phyloP scores from a whole-genome alignment of 2,329 filamentous ascomycete species.

The Tympanopsis confertula region DNA sequence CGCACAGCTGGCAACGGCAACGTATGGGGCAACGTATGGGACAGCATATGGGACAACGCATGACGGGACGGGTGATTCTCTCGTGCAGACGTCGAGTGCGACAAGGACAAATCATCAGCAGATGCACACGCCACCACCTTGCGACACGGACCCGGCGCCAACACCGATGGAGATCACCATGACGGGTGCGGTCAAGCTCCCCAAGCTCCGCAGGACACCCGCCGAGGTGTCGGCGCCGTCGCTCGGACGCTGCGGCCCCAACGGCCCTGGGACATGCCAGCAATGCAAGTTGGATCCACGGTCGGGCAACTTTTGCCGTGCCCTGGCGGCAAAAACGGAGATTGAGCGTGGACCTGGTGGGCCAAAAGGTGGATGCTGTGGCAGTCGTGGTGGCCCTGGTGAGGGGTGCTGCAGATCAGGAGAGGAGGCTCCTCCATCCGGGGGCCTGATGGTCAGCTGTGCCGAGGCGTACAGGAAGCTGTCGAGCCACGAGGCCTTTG shows the following conservation, averaged over 20 bases:
- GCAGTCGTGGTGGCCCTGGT: constrained; percentile 43
- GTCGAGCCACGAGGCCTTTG: constrained; percentile 65
- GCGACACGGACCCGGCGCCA: constrained; percentile 47
- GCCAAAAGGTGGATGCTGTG: constrained; percentile 37
- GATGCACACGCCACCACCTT: constrained; percentile 44
- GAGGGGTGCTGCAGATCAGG: constrained; percentile 54
- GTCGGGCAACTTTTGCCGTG: constrained; percentile 73
- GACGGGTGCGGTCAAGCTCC: constrained; percentile 49
- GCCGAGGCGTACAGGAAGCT: constrained; percentile 71
- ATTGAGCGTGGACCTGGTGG: constrained; percentile 5
- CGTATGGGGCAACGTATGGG: constrained; percentile 3
- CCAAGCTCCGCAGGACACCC: constrained; percentile 22
- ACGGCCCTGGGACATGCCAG: constrained; percentile 67
- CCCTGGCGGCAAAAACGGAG: constrained; percentile 56
- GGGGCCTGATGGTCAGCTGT: constrained; percentile 53
- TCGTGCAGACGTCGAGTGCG: constrained; percentile 22
- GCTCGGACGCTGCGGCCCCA: constrained; percentile 38
- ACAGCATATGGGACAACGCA: constrained; percentile 12
- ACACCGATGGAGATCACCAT: constrained; percentile 46
- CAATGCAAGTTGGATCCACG: constrained; percentile 69
- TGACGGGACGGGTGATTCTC: constrained; percentile 18
- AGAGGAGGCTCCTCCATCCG: constrained; percentile 5
- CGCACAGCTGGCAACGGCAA: constrained; percentile 17
- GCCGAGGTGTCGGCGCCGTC: constrained; percentile 11
- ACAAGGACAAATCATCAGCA: constrained; percentile 30